phyloP scores from a whole-genome alignment of 1,139 yeast genomes.

The Yamadazyma blattariae region DNA sequence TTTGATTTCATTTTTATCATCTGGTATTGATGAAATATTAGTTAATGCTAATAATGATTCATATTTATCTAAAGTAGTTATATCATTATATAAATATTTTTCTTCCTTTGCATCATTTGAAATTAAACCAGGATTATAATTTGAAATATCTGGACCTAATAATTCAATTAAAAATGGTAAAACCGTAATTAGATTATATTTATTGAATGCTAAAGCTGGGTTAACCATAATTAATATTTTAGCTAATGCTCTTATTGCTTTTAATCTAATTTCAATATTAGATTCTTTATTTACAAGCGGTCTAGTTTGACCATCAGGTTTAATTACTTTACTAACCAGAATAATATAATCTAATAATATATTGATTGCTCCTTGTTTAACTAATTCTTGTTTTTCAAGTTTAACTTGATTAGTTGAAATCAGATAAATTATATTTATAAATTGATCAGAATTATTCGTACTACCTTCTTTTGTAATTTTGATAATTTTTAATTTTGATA shows the following conservation, averaged over 20 bases:
- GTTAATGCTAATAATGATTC: constrained; percentile 49
- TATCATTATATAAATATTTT: constrained; percentile 21
- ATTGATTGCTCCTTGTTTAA: constrained; percentile 46
- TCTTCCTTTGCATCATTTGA: constrained; percentile 7
- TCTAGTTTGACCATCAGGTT: constrained; percentile 16
- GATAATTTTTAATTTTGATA: constrained; percentile 25
- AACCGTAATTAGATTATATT: constrained; percentile 37
- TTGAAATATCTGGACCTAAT: constrained; percentile 31
- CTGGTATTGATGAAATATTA: constrained; percentile 36
- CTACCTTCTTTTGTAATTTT: constrained; percentile 11
- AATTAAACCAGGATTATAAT: constrained; percentile 16
- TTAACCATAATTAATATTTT: constrained; percentile 43
- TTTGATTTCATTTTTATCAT: constrained; percentile 24
- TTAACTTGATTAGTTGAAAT: constrained; percentile 25
- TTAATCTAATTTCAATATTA: constrained; percentile 21
- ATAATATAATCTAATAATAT: constrained; percentile 36
- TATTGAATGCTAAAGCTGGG: constrained; percentile 37
- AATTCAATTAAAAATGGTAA: constrained; percentile 50
- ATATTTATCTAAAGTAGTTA: constrained; percentile 37
- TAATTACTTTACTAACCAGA: constrained; percentile 25
- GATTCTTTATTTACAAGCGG: constrained; percentile 16
- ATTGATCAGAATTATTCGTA: constrained; percentile 12
- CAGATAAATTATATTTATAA: constrained; percentile 23
- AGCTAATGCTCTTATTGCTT: constrained; percentile 37
- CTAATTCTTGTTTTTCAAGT: constrained; percentile 31